phyloP scores from a whole-genome alignment of 1,139 yeast species.

The Suhomyces bolitotheri region DNA sequence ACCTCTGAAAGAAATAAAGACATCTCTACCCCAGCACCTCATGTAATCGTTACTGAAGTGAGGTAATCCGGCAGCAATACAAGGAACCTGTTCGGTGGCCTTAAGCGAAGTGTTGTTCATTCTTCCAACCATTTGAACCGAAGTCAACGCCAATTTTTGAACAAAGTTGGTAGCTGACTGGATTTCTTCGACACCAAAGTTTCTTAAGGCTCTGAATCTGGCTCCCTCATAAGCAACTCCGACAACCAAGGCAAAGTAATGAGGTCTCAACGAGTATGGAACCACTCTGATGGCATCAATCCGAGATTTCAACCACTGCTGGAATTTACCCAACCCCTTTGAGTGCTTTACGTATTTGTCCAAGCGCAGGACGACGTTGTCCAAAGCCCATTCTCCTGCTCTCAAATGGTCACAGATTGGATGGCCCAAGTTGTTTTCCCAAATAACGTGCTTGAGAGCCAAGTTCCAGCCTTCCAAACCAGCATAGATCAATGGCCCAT shows the following conservation, averaged over 20 bases:
- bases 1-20: constrained; percentile 84
- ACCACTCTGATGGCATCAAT: constrained; percentile 62
- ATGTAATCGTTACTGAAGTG: constrained; percentile 87
- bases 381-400: constrained; percentile 87
- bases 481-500: constrained; percentile 77
- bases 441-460: constrained; percentile 61
- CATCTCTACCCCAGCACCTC: constrained; percentile 99
- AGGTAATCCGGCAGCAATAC: constrained; percentile 95
- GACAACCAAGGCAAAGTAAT: constrained; percentile 77
- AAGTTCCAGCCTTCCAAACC: constrained; percentile 94
- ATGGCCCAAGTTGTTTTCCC: constrained; percentile 76
- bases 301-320: constrained; percentile 68
- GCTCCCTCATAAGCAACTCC: constrained; percentile 85
- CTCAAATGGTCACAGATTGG: constrained; percentile 80
- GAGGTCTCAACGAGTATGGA: constrained; percentile 82
- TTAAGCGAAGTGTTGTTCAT: constrained; percentile 74
- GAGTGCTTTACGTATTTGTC: constrained; percentile 51
- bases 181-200: constrained; percentile 51
- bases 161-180: constrained; percentile 69
- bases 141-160: constrained; percentile 76
- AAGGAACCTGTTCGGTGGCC: constrained; percentile 64
- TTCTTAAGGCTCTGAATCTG: constrained; percentile 61
- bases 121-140: constrained; percentile 82
- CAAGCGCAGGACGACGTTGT: constrained; percentile 66
- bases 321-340: constrained; percentile 51